These are phyloP conservation scores for Lachancea fermentati DNA, from an alignment of 805 yeast species.

Conservation along the genomic window DNA sequence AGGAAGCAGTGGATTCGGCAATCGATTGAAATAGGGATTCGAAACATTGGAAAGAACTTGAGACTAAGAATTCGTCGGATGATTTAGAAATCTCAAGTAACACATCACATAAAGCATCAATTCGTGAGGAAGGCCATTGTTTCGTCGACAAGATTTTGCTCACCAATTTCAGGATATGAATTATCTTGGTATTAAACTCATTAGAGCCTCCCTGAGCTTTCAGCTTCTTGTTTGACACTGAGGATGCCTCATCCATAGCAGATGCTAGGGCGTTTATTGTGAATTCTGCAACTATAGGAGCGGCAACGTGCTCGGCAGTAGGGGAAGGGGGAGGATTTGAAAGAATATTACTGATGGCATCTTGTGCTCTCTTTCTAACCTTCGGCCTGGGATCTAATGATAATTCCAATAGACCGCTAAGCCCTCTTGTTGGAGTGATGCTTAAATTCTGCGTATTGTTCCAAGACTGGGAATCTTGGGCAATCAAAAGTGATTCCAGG, in stretches of 20 bases:
- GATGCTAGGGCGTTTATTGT: slow-evolving; percentile 51
- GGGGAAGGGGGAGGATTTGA: slow-evolving; percentile 70
- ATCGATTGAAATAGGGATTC: slow-evolving; percentile 59
- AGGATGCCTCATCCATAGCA: slow-evolving; percentile 37
- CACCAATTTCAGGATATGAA: slow-evolving; percentile 75
- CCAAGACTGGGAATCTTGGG: slow-evolving; percentile 84
- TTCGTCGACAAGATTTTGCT: slow-evolving; percentile 62
- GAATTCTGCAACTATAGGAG: slow-evolving; percentile 62
- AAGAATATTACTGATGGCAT: slow-evolving; percentile 66
- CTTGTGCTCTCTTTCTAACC: slow-evolving; percentile 91
- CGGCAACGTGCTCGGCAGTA: slow-evolving; percentile 69
- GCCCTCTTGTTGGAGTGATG: slow-evolving; percentile 70
- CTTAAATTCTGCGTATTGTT: slow-evolving; percentile 42
- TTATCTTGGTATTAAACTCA: slow-evolving; percentile 51
- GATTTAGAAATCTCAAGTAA: slow-evolving; percentile 72
- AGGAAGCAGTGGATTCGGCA: slow-evolving; percentile 43
- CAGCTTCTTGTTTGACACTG: slow-evolving; percentile 32
- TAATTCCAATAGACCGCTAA: slow-evolving; percentile 69
- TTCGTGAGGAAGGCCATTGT: slow-evolving; percentile 73
- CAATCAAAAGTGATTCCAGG: slow-evolving; percentile 68
- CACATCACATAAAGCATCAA: slow-evolving; percentile 70
- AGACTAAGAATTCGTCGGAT: slow-evolving; percentile 78
- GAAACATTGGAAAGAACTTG: slow-evolving; percentile 77
- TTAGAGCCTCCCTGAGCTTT: slow-evolving; percentile 36
- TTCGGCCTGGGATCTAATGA: slow-evolving; percentile 89